These are phyloP conservation scores for Rutstroemia sp. DNA, from an alignment of 2,329 filamentous ascomycete genomes.

Conservation along the genomic window DNA sequence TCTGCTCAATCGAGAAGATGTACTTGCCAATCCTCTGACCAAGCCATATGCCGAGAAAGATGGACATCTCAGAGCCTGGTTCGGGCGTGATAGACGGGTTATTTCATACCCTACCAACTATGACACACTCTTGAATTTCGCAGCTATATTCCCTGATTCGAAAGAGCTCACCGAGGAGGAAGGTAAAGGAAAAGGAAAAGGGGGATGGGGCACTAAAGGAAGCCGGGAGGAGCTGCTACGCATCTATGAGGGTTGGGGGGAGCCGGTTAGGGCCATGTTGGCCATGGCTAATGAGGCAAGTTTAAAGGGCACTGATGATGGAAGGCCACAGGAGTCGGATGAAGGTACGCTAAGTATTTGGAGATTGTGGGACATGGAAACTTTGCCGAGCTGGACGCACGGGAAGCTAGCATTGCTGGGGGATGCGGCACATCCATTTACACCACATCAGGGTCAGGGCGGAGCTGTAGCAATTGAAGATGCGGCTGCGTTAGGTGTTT, in stretches of 20 bases:
- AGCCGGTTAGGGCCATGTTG: not conserved
- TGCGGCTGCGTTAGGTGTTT: constrained; percentile 47
- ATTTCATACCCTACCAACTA: constrained; percentile 41
- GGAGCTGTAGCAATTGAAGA: constrained; percentile 61
- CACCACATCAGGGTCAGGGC: constrained; percentile 57
- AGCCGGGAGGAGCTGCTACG: not conserved
- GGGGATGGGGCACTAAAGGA: not conserved
- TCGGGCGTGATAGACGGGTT: constrained; percentile 35
- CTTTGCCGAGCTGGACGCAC: constrained; percentile 47
- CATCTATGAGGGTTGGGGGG: constrained; percentile 1
- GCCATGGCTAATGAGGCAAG: not conserved
- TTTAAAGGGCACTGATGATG: constrained; percentile 9
- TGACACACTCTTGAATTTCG: constrained; percentile 41
- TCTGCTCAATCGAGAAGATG: constrained; percentile 17
- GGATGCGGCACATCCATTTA: constrained; percentile 62
- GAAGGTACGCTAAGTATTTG: constrained; percentile 42
- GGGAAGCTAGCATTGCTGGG: constrained; percentile 50
- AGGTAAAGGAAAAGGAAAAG: not conserved
- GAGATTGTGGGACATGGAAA: constrained; percentile 55
- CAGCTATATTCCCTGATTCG: constrained; percentile 42
- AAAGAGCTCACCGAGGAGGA: constrained; percentile 30
- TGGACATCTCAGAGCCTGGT: constrained; percentile 34
- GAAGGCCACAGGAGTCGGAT: no score
- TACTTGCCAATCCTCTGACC: constrained; percentile 30
- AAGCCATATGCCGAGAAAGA: constrained; percentile 27